Evolutionary conservation across 805 yeast species (phyloP), one percentile per base, ranked within the genome.

Genomic region (Saturnispora diversa): DNA sequence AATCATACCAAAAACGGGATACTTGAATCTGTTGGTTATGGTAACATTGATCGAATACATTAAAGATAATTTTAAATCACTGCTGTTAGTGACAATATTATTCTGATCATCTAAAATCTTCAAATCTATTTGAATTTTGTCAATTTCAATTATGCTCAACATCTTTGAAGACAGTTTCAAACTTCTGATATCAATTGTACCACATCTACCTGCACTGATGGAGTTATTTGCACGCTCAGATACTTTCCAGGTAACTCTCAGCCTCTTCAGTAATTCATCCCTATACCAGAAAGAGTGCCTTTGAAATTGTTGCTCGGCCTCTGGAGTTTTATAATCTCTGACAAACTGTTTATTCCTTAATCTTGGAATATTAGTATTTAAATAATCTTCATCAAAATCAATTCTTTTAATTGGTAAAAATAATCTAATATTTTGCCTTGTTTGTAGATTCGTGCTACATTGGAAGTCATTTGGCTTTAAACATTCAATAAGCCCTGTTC

Each of bases 281-380:
- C 94, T 63, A 47, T 82, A 73, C 98, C 98, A 90, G 58, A 87
- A 92, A 2, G 74, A 63, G 45, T 77, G 79, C 42, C 76, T 67
- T 60, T 76, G 72, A 39, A 66, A 71, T 32, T 50, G 50, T 26
- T 72, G 79, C 44, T 83, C 85, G 8, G 74, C 77, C 35, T 67
- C 72, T 0, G 74, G 65, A 5, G 73, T 63, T 44, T 63, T 72
- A 44, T 67, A 63, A 51, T 75, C 80, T 25, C 75, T 69, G 15
- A 84, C 68, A 54, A 76, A 83, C 60, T 87, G 95, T 46, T 75
- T 76, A 26, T 76, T 70, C 17, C 81, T 59, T 26, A 85, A 60
- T 25, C 83, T 78, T 16, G 96, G 96, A 21, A 88, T 78, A 0
- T 75, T 69, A 31, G 59, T 57, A 5, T 61, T 54, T n/a, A 75